These are phyloP conservation scores for Boletus rufocinnamomeus DNA, from an alignment of 768 basidiomycete genomes.

Conservation along the genomic window DNA sequence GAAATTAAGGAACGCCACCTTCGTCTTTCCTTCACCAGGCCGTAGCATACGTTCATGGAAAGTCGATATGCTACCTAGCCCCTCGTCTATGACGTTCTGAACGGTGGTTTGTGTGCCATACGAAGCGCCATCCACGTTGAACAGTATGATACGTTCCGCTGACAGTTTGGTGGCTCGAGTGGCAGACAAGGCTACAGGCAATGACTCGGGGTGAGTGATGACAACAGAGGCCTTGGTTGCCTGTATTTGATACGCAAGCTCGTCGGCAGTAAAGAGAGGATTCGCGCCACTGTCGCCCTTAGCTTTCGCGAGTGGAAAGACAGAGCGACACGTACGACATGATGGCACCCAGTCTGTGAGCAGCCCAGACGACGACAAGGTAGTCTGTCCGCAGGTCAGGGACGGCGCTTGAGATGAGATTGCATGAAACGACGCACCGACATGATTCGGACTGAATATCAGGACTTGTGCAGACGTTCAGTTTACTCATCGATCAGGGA, in stretches of 20 bases:
- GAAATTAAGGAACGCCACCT: conserved; percentile 70
- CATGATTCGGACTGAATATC: conserved; percentile 66
- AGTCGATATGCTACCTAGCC: conserved; percentile 38
- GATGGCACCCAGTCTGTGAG: conserved; percentile 56
- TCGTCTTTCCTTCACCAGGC: conserved; percentile 65
- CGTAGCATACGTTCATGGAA: conserved; percentile 54
- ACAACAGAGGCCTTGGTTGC: conserved; percentile 49
- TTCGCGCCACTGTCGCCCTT: conserved; percentile 54
- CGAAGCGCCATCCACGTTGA: conserved; percentile 30
- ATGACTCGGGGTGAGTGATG: conserved; percentile 47
- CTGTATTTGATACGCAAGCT: conserved; percentile 58
- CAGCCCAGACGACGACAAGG: conserved; percentile 55
- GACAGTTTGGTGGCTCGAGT: conserved; percentile 43
- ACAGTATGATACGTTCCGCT: conserved; percentile 45
- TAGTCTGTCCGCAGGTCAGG: conserved; percentile 43
- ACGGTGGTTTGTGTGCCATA: conserved; percentile 37
- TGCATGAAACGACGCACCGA: conserved; percentile 43
- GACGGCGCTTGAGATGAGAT: neutral
- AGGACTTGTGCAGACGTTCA: conserved; percentile 46
- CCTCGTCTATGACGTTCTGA: conserved; percentile 49
- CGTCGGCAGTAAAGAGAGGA: conserved; percentile 57
- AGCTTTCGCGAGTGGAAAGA: neutral
- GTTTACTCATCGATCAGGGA: neutral
- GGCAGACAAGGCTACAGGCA: conserved; percentile 48
- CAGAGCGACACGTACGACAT: conserved; percentile 48